Conservation (phyloP, 305 asterid genomes). For the Plantago rigida region DNA sequence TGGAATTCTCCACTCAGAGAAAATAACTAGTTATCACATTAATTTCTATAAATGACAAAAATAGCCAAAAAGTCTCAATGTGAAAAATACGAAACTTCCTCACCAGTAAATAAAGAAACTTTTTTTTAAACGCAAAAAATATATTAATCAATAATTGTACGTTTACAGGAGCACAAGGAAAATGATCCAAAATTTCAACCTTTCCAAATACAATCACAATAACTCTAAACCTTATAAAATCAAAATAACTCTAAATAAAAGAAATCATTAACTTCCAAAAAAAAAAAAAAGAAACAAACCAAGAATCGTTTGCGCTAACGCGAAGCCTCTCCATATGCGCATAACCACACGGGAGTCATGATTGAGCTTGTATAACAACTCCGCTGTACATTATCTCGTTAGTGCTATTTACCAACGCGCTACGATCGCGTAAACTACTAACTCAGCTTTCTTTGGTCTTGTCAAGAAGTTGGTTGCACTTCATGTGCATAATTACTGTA, state of each 20-base stretch:
- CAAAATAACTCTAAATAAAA: background rate
- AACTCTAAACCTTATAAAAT: too few relatives aligned
- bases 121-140: too few relatives aligned
- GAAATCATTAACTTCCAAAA: background rate
- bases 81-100: background rate
- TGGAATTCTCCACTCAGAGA: too few relatives aligned
- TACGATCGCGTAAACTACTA: conserved; percentile 16
- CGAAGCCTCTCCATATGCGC: conserved; percentile 26
- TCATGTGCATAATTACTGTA: background rate
- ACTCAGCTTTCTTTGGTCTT: conserved; percentile 8
- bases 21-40: too few relatives aligned
- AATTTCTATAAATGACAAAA: background rate
- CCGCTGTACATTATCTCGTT: conserved; percentile 34
- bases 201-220: too few relatives aligned
- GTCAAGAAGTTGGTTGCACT: background rate
- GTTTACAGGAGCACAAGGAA: too few relatives aligned
- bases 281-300: background rate
- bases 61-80: background rate
- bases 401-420: conserved; percentile 21
- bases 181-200: too few relatives aligned
- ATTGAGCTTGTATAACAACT: conserved; percentile 34
- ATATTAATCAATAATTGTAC: too few relatives aligned
- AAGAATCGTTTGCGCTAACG: background rate
- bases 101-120: background rate
- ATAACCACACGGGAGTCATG: conserved; percentile 34